phyloP scores from a whole-genome alignment of 495 filamentous ascomycete genomes.

The Trichoderma asperelloides region DNA sequence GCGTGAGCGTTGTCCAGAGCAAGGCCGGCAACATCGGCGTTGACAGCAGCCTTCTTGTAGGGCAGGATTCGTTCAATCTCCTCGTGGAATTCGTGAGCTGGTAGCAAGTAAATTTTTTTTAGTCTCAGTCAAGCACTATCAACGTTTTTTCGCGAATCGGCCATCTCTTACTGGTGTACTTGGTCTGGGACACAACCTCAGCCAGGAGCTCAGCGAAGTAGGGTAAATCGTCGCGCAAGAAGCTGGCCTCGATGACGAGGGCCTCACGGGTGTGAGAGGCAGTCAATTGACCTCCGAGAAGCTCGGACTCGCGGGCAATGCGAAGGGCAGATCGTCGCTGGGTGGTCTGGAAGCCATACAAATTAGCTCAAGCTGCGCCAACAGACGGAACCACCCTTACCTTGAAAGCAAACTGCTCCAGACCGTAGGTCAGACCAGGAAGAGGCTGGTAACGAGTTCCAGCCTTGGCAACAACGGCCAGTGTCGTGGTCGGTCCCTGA shows the following conservation, averaged over 20 bases:
- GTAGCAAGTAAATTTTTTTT: constrained; percentile 9
- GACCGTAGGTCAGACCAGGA: constrained; percentile 80
- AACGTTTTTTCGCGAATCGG: not conserved
- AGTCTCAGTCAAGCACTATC: not conserved
- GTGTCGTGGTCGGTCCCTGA: constrained; percentile 74
- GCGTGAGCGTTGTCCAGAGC: constrained; percentile 80
- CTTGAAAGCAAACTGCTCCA: constrained; percentile 95
- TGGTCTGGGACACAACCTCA: constrained; percentile 80
- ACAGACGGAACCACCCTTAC: constrained; percentile 36
- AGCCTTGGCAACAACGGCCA: constrained; percentile 86
- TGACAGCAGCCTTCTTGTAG: constrained; percentile 58
- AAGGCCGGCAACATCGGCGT: constrained; percentile 55
- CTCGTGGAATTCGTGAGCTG: constrained; percentile 83
- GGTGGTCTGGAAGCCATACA: constrained; percentile 56
- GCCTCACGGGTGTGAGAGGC: constrained; percentile 88
- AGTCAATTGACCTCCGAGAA: constrained; percentile 78
- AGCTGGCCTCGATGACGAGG: constrained; percentile 82
- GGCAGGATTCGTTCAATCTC: constrained; percentile 66
- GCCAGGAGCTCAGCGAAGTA: constrained; percentile 95
- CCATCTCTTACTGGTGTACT: constrained; percentile 61
- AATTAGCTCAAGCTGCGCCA: constrained; percentile 40
- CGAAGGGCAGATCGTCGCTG: constrained; percentile 75
- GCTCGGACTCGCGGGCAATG: constrained; percentile 88
- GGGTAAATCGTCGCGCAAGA: constrained; percentile 87
- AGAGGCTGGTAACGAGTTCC: constrained; percentile 84